phyloP scores from a whole-genome alignment of 257 asterid species.

The Paulownia fortunei region DNA sequence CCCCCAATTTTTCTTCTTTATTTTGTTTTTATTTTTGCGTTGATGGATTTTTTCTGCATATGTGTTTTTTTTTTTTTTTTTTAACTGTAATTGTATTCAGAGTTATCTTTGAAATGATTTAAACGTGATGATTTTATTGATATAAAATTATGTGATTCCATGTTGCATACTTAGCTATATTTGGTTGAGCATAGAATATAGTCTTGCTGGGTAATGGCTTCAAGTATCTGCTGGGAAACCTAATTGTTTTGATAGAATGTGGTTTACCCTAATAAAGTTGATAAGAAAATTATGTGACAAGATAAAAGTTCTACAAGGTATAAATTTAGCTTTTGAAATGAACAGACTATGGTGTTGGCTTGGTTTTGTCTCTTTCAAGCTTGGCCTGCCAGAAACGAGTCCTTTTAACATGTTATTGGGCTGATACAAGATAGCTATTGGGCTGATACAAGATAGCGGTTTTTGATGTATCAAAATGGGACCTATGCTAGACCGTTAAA shows the following conservation, averaged over 20 bases:
- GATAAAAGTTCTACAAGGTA: not conserved
- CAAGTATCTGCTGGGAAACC: not conserved
- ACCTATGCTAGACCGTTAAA: not conserved
- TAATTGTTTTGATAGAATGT: not conserved
- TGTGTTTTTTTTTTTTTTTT: too few relatives aligned
- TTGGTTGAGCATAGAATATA: not conserved
- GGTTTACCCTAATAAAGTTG: not conserved
- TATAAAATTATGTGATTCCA: not conserved
- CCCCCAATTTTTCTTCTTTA: not conserved
- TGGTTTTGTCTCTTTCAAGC: not conserved
- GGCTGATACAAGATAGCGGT: too few relatives aligned
- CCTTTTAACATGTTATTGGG: conserved; percentile 22
- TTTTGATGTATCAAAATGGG: not conserved
- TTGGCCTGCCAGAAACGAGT: not conserved
- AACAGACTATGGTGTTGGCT: not conserved
- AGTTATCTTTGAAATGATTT: not conserved
- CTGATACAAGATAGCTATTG: too few relatives aligned
- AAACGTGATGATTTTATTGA: conserved; percentile 5
- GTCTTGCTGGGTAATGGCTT: not conserved
- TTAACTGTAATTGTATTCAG: conserved; percentile 2
- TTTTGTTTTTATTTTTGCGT: not conserved
- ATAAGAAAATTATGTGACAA: not conserved
- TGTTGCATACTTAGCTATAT: not conserved
- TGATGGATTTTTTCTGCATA: not conserved
- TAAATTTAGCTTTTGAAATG: not conserved